Conservation (phyloP, 805 yeast species). For the Priceomyces medius region DNA sequence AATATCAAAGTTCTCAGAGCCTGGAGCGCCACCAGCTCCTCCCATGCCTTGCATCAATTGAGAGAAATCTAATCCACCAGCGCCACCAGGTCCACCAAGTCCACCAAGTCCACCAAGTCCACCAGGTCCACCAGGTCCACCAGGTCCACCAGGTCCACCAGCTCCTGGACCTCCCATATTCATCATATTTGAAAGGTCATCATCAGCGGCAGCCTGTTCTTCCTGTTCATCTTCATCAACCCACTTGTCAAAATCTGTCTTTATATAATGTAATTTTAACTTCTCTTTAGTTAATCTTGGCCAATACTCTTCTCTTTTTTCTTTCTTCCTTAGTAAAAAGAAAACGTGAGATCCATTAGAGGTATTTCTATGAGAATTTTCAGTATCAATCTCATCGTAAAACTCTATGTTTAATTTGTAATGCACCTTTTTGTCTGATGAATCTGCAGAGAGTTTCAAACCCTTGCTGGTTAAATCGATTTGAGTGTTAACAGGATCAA, state of each 20-base stretch:
- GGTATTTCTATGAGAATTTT: slow-evolving; percentile 57
- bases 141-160: slow-evolving; percentile 14
- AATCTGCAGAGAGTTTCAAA: slow-evolving; percentile 51
- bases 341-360: slow-evolving; percentile 58
- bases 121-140: slow-evolving; percentile 31
- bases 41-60: slow-evolving; percentile 25
- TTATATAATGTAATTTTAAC: slow-evolving; percentile 72
- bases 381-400: slow-evolving; percentile 70
- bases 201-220: slow-evolving; percentile 52
- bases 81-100: slow-evolving; percentile 25
- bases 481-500: slow-evolving; percentile 64
- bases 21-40: slow-evolving; percentile 40
- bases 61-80: slow-evolving; percentile 23
- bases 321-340: slow-evolving; percentile 69
- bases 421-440: slow-evolving; percentile 45
- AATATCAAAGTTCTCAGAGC: slow-evolving; percentile 34
- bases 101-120: slow-evolving; percentile 29
- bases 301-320: slow-evolving; percentile 78
- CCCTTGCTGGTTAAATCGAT: slow-evolving; percentile 57
- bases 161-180: slow-evolving; percentile 22
- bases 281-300: slow-evolving; percentile 91
- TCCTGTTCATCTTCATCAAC: slow-evolving; percentile 98
- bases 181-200: slow-evolving; percentile 31
- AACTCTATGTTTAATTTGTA: slow-evolving; percentile 74
- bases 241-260: slow-evolving; percentile 97